Evolutionary conservation across 768 basidiomycete genomes (phyloP), one percentile per base, ranked within the genome.

Genomic region (Russula lepida): DNA sequence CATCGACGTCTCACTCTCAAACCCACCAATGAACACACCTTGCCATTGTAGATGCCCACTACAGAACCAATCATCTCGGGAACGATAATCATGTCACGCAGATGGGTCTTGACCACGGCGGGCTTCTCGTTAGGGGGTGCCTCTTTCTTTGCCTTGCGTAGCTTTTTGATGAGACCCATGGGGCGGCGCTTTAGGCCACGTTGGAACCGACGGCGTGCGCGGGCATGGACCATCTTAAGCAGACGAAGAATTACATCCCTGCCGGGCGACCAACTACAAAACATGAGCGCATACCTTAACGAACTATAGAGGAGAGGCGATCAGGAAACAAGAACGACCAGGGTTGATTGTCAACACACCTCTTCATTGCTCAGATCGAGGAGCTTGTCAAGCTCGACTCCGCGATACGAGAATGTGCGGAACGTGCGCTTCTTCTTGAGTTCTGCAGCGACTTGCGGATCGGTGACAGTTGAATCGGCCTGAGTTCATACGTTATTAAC

Each of bases 61-160:
- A 98, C 92, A 70, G 85, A 88, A 64, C 97, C 97, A 76, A 99
- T 98, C 97, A 99, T 98, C 81, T 99, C 97, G 53, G 97, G 97
- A 62, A 99, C 97, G 76, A 99, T 88, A 76, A 98, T 95, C 97
- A 99, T 98, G 79, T 98, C 88, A 71, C 97, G 92, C 69, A 99
- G 82, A 77, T 99, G 97, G 60, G 97, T 99, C 84, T 98, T 99
- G 72, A 99, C 95, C 69, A 94, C 90, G 55, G 92, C 83, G 62
- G 97, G 97, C 82, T 99, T 98, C 80, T 98, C 95, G 78, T 98
- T 97, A 68, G 95, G 91, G 59, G 85, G 90, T n/a, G 94, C 93
- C 76, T 98, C 94, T 81, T 95, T 98, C 85, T 99, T 99, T 61
- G 97, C 92, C 78, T 97, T 95, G 76, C 97, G 92, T 69, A 99